Conservation (phyloP, 2,329 filamentous ascomycete species). For the Rhynchosporium graminicola region DNA sequence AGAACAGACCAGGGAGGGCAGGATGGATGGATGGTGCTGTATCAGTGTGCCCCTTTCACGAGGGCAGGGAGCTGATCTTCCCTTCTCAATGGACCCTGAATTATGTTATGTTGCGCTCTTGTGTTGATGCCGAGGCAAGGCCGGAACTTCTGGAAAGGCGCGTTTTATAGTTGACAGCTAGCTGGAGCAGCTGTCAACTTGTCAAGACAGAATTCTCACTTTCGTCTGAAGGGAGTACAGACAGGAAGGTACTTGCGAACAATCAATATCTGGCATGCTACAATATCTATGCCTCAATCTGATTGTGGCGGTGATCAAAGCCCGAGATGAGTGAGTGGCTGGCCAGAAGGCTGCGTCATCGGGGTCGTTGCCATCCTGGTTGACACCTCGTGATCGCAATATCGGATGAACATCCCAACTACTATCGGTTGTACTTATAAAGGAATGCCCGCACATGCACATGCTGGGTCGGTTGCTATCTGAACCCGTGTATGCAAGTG, state of each 20-base stretch:
- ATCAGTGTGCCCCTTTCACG: too few relatives aligned
- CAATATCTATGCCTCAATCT: neutral
- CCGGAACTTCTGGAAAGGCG: too few relatives aligned
- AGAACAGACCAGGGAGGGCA: neutral
- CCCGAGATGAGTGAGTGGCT: neutral
- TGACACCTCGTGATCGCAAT: neutral
- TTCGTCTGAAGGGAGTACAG: neutral
- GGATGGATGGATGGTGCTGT: neutral
- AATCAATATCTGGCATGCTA: too few relatives aligned
- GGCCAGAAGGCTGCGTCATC: conserved; percentile 20
- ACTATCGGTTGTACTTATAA: neutral
- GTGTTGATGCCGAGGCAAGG: too few relatives aligned
- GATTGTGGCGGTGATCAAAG: neutral
- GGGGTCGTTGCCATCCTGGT: conserved; percentile 29
- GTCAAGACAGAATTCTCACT: too few relatives aligned
- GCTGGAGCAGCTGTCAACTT: too few relatives aligned
- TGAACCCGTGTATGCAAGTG: too few relatives aligned
- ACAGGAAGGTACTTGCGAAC: neutral
- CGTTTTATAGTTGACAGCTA: too few relatives aligned
- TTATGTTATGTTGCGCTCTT: neutral
- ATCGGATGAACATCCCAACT: neutral
- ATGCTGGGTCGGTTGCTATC: too few relatives aligned
- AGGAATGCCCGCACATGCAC: neutral
- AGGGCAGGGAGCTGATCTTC: too few relatives aligned
- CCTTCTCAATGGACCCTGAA: conserved; percentile 4